Base-by-base conservation (phyloP, 768 basidiomycete species). In the Pulveroboletus ravenelii region DNA sequence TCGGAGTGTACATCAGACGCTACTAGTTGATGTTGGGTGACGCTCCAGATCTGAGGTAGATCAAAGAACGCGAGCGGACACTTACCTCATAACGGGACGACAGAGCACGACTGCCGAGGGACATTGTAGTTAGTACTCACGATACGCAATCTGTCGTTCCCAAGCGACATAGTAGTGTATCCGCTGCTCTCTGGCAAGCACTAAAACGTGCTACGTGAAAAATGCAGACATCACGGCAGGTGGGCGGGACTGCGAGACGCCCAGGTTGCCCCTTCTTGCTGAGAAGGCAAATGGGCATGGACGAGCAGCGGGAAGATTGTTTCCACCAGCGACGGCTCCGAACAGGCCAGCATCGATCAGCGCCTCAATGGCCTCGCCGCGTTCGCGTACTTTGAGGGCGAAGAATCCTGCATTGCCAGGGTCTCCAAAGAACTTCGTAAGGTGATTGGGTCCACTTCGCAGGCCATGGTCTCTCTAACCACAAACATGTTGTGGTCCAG, bases 71-170 rank as follows among this genome's bases (percentile, higher is more conserved):
- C 2, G 13, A 13, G 36, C 31, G 27, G 20, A 23, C 61, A 27
- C 50, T 10, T 55, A 77, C 81, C 67, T 83, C 81, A 35, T 74
- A 74, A 30, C 76, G 71, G 10, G 76, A 73, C 0, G 80, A 75
- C 30, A 75, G 63, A 1, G 70, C 70, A 29, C 81, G 71, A 3
- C 66, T 67, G 4, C 81, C 80, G 10, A 78, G 54, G 0, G 76
- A 70, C 48, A 82, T 60, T 0, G 79, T 80, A 6, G 76, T 79
- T 80, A 6, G 76, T 79, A 48, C 71, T 78, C 5, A 82, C 70
- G 29, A 82, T 72, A 1, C 78, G 75, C 45, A 82, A 47, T 46
- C 62, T 71, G 50, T 81, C 79, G 39, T 78, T 72, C 32, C 80
- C 82, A 12, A 14, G 12, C 12, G 3, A 40, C 20, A 5, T 3